Conservation (phyloP, 2,329 filamentous ascomycete genomes). For the Pseudocercospora fuligena region DNA sequence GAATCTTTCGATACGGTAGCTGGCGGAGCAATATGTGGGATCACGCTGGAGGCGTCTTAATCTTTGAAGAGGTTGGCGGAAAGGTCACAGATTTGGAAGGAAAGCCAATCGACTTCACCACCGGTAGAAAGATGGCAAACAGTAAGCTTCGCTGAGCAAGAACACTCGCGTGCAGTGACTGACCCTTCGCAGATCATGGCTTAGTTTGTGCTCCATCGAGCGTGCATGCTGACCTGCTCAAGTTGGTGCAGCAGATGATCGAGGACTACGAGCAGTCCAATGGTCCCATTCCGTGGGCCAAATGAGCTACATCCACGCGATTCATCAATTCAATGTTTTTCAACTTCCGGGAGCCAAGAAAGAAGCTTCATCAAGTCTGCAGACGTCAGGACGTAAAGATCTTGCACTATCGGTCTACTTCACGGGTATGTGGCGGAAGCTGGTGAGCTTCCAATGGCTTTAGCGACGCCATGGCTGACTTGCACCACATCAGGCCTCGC, state of each 20-base stretch:
- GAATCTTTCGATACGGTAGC: slow-evolving; percentile 32
- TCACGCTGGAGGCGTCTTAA: slow-evolving; percentile 53
- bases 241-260: slow-evolving; percentile 26
- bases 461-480: not conserved
- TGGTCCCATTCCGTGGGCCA: slow-evolving; percentile 27
- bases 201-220: slow-evolving; percentile 30
- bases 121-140: slow-evolving; percentile 32
- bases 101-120: slow-evolving; percentile 52
- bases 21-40: slow-evolving; percentile 54
- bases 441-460: not conserved
- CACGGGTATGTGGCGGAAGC: not conserved
- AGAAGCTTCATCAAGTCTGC: not conserved
- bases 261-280: slow-evolving; percentile 20
- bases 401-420: not conserved
- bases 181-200: slow-evolving; percentile 28
- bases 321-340: not conserved
- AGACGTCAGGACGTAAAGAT: not conserved
- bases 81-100: slow-evolving; percentile 58
- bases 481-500: not conserved
- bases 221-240: slow-evolving; percentile 30
- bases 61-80: slow-evolving; percentile 46
- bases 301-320: slow-evolving; percentile 4
- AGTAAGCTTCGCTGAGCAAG: slow-evolving; percentile 18
- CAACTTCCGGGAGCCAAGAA: not conserved
- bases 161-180: slow-evolving; percentile 7